Evolutionary conservation across 192 early-diverging fungal species (phyloP).

Genomic region (Powellomyces hirtus): DNA sequence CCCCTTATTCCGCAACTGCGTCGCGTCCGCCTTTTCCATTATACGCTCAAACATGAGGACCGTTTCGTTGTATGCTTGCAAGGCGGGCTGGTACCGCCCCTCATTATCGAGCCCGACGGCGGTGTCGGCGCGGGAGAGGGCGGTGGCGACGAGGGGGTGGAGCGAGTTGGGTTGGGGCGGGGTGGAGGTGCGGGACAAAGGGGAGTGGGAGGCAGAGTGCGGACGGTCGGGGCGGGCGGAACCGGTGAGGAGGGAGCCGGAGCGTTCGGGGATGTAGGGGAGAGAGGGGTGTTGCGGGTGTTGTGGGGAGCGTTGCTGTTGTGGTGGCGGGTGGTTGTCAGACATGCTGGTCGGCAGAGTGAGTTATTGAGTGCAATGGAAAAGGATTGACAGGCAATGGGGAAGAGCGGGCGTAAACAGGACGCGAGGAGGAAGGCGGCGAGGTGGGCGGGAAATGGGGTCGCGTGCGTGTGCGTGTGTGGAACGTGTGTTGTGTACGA

Average conservation of each 20-base stretch:
- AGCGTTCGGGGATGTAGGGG: background rate
- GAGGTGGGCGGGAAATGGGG: no score
- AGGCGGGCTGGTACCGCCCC: background rate
- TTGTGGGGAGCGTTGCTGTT: no score
- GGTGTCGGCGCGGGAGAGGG: background rate
- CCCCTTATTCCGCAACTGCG: background rate
- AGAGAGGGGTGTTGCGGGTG: no score
- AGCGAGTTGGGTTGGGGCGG: background rate
- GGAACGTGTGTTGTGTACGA: no score
- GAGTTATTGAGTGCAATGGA: no score
- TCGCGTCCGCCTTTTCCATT: background rate
- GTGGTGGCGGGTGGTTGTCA: no score
- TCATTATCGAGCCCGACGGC: background rate
- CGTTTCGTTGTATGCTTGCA: conserved; percentile 2
- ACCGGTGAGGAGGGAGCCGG: background rate
- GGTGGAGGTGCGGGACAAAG: background rate
- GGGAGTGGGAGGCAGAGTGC: background rate
- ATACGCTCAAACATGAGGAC: background rate
- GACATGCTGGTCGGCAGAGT: no score
- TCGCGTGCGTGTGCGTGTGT: no score
- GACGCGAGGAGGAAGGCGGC: no score
- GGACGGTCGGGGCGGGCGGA: background rate
- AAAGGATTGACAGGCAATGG: no score
- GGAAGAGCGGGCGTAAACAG: no score
- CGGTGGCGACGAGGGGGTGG: background rate